Percentiles rank a stretch among this genome's conserved stretches.
phyloP scores from a whole-genome alignment of 495 filamentous ascomycete genomes.

The Penicillium fimorum region DNA sequence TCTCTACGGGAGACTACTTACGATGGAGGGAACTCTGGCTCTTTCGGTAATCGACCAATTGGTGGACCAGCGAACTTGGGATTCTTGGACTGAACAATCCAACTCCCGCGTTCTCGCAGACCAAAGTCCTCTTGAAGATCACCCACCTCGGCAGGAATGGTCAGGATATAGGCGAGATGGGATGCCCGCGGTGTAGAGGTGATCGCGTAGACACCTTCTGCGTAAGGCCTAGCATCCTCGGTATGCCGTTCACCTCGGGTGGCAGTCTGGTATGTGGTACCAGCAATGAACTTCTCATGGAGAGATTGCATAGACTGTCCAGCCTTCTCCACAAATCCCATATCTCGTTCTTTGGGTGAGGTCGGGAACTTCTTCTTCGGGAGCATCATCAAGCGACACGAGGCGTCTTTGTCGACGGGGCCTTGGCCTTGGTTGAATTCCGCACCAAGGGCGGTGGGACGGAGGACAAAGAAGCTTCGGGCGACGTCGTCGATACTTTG shows the following conservation, averaged over 20 bases:
- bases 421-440: slow-evolving; percentile 59
- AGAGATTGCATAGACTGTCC: slow-evolving; percentile 65
- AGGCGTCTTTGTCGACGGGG: slow-evolving; percentile 56
- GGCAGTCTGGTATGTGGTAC: slow-evolving; percentile 71
- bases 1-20: slow-evolving; percentile 36
- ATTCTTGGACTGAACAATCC: slow-evolving; percentile 78
- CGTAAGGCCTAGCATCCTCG: slow-evolving; percentile 71
- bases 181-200: slow-evolving; percentile 67
- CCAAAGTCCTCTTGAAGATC: slow-evolving; percentile 79
- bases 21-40: slow-evolving; percentile 72
- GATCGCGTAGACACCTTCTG: slow-evolving; percentile 85
- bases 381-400: slow-evolving; percentile 70
- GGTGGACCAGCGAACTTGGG: slow-evolving; percentile 66
- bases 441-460: slow-evolving; percentile 68
- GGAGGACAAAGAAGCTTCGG: slow-evolving; percentile 78
- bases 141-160: slow-evolving; percentile 67
- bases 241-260: slow-evolving; percentile 68
- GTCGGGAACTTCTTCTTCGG: slow-evolving; percentile 85
- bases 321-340: slow-evolving; percentile 82
- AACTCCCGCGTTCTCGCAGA: slow-evolving; percentile 68
- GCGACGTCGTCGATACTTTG: slow-evolving; percentile 69
- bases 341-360: slow-evolving; percentile 70
- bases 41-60: slow-evolving; percentile 60
- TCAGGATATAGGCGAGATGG: slow-evolving; percentile 81
- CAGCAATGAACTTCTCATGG: slow-evolving; percentile 66